phyloP scores from a whole-genome alignment of 2,329 filamentous ascomycete species.

The Metarhizium guizhouense region DNA sequence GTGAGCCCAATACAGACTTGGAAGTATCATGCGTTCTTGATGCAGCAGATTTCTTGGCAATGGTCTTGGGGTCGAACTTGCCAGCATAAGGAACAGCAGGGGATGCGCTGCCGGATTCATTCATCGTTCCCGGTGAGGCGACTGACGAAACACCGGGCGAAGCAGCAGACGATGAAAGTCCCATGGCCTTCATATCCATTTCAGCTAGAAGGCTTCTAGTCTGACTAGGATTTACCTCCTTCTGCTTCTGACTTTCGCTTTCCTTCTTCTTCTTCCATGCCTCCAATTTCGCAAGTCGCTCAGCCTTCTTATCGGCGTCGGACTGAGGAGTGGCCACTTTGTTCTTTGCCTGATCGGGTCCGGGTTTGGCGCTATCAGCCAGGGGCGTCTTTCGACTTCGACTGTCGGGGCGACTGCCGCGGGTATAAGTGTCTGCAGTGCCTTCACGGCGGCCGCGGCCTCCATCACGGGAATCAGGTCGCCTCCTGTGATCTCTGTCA shows the following conservation, averaged over 20 bases:
- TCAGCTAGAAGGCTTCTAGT: conserved; percentile 60
- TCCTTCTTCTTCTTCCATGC: conserved; percentile 91
- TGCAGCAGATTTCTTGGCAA: conserved; percentile 67
- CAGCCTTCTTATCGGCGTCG: conserved; percentile 67
- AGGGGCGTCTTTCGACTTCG: conserved; percentile 42
- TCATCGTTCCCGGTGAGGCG: conserved; percentile 36
- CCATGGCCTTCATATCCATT: conserved; percentile 61
- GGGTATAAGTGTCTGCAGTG: conserved; percentile 61
- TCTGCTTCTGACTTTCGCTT: conserved; percentile 63
- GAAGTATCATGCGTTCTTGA: conserved; percentile 46
- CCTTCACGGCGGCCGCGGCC: conserved; percentile 55
- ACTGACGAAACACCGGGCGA: conserved; percentile 45
- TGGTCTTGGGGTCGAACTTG: conserved; percentile 82
- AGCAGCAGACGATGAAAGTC: conserved; percentile 30
- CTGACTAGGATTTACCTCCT: conserved; percentile 55
- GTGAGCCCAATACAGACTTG: conserved; percentile 37
- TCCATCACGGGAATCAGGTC: conserved; percentile 65
- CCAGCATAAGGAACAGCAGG: conserved; percentile 57
- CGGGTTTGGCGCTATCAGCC: conserved; percentile 38
- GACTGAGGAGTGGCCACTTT: conserved; percentile 40
- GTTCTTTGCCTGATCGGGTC: conserved; percentile 51
- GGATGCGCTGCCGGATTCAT: conserved; percentile 35
- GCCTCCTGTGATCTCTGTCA: conserved; percentile 56
- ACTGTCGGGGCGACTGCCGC: conserved; percentile 57
- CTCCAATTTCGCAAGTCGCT: conserved; percentile 72